Percentiles rank a stretch among this genome's conserved stretches.
Conservation (phyloP, 2,329 filamentous ascomycete species). For the Sordariomycetes sp. region DNA sequence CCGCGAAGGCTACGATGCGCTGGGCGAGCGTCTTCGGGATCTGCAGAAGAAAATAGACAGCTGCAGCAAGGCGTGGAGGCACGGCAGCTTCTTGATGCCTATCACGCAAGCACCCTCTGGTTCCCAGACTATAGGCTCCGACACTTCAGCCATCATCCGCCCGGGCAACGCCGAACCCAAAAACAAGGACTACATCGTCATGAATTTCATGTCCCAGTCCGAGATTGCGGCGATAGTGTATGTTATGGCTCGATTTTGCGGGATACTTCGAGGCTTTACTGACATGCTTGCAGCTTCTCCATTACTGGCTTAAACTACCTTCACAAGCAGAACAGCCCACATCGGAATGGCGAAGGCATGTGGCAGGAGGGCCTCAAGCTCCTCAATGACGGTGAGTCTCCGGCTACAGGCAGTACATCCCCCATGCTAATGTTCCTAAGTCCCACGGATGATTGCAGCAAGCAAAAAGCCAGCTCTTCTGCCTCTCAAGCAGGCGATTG, state of each 20-base stretch:
- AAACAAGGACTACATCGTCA: too few relatives aligned
- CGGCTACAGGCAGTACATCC: too few relatives aligned
- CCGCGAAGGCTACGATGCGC: constrained; percentile 47
- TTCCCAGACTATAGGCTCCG: constrained; percentile 42
- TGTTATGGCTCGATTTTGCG: constrained; percentile 13
- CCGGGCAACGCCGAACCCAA: constrained; percentile 33
- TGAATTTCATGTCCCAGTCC: constrained; percentile 51
- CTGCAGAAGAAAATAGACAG: constrained; percentile 56
- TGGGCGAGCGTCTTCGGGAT: constrained; percentile 48
- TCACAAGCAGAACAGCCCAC: too few relatives aligned
- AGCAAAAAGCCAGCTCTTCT: too few relatives aligned
- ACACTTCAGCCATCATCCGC: constrained; percentile 45
- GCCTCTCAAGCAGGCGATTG: constrained; percentile 47
- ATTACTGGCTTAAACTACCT: constrained; percentile 41
- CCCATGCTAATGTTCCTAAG: too few relatives aligned
- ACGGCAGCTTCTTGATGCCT: constrained; percentile 45
- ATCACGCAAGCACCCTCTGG: constrained; percentile 41
- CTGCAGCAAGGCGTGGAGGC: constrained; percentile 34
- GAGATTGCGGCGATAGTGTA: constrained; percentile 48
- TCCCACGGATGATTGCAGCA: too few relatives aligned
- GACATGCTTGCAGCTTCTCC: constrained; percentile 34
- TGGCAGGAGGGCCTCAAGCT: constrained; percentile 33
- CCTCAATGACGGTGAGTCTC: constrained; percentile 35
- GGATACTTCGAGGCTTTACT: neutral
- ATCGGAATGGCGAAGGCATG: constrained; percentile 8